Evolutionary conservation across 2,329 filamentous ascomycete species (phyloP).

Genomic region (Curvularia eragrostidis): DNA sequence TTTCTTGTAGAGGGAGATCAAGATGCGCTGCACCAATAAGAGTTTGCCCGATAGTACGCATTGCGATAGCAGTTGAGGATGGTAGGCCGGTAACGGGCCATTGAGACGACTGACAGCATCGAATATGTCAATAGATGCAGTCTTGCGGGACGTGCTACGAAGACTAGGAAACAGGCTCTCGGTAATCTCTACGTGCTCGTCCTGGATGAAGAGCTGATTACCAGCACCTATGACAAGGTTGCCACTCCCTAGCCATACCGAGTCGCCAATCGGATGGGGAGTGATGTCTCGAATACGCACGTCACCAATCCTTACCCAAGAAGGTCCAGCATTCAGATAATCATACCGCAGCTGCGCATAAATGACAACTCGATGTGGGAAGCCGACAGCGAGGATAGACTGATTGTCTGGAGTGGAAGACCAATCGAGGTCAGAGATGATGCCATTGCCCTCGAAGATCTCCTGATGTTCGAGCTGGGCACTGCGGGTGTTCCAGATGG

Average conservation of each 20-base stretch:
- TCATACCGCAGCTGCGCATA: constrained; percentile 90
- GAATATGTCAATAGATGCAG: constrained; percentile 72
- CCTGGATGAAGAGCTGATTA: constrained; percentile 87
- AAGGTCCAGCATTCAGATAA: constrained; percentile 86
- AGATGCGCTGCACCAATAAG: constrained; percentile 71
- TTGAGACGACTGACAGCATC: constrained; percentile 84
- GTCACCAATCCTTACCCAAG: constrained; percentile 85
- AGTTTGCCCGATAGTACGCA: constrained; percentile 83
- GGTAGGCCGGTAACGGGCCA: constrained; percentile 85
- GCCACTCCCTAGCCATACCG: constrained; percentile 86
- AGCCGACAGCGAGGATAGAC: constrained; percentile 89
- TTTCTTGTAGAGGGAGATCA: constrained; percentile 74
- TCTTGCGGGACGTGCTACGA: constrained; percentile 57
- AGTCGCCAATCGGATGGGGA: constrained; percentile 90
- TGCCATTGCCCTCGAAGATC: constrained; percentile 73
- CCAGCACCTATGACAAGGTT: constrained; percentile 87
- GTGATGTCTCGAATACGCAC: constrained; percentile 82
- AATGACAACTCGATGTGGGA: constrained; percentile 82
- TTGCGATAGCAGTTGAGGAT: constrained; percentile 88
- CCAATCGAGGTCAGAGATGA: constrained; percentile 89
- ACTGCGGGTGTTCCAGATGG: constrained; percentile 89
- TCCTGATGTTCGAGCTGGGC: constrained; percentile 82
- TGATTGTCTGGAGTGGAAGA: constrained; percentile 88
- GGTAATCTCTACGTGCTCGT: constrained; percentile 72
- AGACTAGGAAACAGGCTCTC: constrained; percentile 66